These are phyloP conservation scores for Isabelozyma gotoi DNA, from an alignment of 805 yeast genomes.

Conservation along the genomic window DNA sequence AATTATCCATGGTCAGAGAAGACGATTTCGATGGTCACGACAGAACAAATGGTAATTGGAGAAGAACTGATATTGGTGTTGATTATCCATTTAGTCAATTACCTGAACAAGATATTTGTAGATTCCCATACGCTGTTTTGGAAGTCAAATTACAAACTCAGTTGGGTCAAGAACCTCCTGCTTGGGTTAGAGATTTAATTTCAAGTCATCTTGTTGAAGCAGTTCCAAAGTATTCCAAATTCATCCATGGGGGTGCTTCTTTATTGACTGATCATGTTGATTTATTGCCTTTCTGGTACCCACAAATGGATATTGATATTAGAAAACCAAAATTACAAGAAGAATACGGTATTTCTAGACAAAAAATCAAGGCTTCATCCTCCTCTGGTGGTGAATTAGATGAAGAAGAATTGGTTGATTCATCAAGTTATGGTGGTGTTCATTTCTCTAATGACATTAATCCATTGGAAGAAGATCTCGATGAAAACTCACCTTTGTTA, in stretches of 20 bases:
- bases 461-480: conserved; percentile 52
- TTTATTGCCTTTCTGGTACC: conserved; percentile 93
- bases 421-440: conserved; percentile 32
- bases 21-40: conserved; percentile 93
- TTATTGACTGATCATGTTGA: conserved; percentile 79
- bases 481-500: conserved; percentile 43
- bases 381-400: conserved; percentile 65
- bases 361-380: conserved; percentile 25
- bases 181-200: conserved; percentile 92
- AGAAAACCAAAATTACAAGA: conserved; percentile 75
- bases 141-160: conserved; percentile 98
- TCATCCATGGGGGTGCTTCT: conserved; percentile 96
- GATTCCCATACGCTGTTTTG: conserved; percentile 96
- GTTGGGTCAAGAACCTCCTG: conserved; percentile 98
- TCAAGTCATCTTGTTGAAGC: conserved; percentile 95
- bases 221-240: conserved; percentile 95
- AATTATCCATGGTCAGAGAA: conserved; percentile 95
- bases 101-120: conserved; percentile 78
- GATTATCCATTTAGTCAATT: conserved; percentile 92
- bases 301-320: conserved; percentile 95
- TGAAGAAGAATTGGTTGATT: conserved; percentile 58
- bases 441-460: conserved; percentile 46
- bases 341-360: conserved; percentile 62
- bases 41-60: conserved; percentile 92
- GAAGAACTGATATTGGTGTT: conserved; percentile 97